Conservation (phyloP, 441 rosid genomes). For the Aleurites moluccanus region DNA sequence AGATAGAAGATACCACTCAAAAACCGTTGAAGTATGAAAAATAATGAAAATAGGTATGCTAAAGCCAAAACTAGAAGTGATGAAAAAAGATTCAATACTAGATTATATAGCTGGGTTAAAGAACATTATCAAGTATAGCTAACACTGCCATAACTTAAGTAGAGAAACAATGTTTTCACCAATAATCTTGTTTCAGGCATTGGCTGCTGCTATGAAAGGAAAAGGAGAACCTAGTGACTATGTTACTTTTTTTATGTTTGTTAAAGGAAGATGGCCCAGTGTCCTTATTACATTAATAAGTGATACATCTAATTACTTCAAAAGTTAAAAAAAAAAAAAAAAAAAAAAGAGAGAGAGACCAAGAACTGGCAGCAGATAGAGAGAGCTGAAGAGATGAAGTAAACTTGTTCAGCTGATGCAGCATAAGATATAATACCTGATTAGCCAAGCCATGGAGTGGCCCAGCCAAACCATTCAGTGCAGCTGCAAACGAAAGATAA, state of each 20-base stretch:
- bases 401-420: neutral
- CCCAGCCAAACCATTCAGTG: constrained; percentile 96
- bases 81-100: neutral
- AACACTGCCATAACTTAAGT: neutral
- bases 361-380: neutral
- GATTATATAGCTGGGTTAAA: neutral
- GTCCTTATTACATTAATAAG: neutral
- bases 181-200: neutral
- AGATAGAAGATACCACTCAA: neutral
- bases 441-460: constrained; percentile 99
- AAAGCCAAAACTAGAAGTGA: constrained; percentile 1
- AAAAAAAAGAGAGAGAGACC: too few relatives aligned
- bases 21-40: neutral
- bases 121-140: neutral
- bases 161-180: neutral
- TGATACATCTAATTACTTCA: neutral
- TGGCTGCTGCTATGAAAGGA: neutral
- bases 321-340: neutral
- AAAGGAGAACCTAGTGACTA: neutral
- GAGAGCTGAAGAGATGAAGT: neutral
- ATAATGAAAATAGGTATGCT: neutral
- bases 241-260: neutral
- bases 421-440: constrained; percentile 60
- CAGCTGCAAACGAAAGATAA: constrained; percentile 94
- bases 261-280: neutral